Percentiles rank a stretch among this genome's conserved stretches.
These are phyloP conservation scores for Pichia eremophila DNA, from an alignment of 805 yeast species.

Conservation along the genomic window DNA sequence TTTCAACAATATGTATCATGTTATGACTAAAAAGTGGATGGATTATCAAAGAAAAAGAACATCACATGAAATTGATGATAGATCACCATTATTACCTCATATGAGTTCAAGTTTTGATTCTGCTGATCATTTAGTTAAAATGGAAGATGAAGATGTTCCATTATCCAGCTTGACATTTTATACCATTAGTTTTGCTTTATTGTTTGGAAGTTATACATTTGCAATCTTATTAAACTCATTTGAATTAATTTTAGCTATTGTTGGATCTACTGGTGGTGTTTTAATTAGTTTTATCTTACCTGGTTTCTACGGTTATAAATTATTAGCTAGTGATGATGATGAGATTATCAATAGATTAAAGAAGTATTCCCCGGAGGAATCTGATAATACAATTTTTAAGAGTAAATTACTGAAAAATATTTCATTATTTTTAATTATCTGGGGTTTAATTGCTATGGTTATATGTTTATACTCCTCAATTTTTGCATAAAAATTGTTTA, in stretches of 20 bases:
- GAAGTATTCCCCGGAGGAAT: slow-evolving; percentile 17
- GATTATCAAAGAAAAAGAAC: neutral
- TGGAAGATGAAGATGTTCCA: slow-evolving; percentile 35
- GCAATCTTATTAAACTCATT: slow-evolving; percentile 56
- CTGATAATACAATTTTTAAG: slow-evolving; percentile 15
- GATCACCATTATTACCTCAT: slow-evolving; percentile 6
- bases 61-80: neutral
- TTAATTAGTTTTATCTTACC: slow-evolving; percentile 71
- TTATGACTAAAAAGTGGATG: slow-evolving; percentile 1
- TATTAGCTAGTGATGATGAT: slow-evolving; percentile 29
- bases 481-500: slow-evolving; percentile 25
- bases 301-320: slow-evolving; percentile 62
- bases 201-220: slow-evolving; percentile 39
- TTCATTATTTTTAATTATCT: slow-evolving; percentile 35
- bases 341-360: slow-evolving; percentile 9
- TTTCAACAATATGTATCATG: slow-evolving; percentile 46
- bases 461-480: slow-evolving; percentile 44
- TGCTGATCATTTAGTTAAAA: neutral
- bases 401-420: slow-evolving; percentile 11
- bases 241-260: slow-evolving; percentile 60
- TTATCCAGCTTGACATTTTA: slow-evolving; percentile 38
- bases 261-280: slow-evolving; percentile 80
- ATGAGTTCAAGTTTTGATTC: neutral
- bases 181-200: slow-evolving; percentile 38
- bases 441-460: slow-evolving; percentile 49